Evolutionary conservation across 768 basidiomycete species (phyloP).

Genomic region (Lentinula guzmanii): DNA sequence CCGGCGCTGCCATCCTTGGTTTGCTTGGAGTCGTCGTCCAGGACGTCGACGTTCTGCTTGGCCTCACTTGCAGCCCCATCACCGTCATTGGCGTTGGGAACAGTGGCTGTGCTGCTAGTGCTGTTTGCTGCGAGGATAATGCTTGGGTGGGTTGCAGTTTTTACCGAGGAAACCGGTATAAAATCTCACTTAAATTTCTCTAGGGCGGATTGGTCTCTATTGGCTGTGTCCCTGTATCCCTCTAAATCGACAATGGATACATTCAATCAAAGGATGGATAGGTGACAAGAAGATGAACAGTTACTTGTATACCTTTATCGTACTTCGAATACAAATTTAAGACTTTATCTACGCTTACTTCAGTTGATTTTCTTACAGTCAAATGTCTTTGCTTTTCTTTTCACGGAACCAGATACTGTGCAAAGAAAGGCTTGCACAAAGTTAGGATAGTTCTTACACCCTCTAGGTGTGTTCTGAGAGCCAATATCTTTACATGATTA

Average conservation of each 20-base stretch:
- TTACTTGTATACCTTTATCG: no score
- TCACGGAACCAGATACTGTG: no score
- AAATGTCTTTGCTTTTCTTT: no score
- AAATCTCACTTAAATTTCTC: background rate
- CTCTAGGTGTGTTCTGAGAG: no score
- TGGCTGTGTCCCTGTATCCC: background rate
- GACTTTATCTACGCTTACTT: no score
- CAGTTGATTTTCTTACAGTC: no score
- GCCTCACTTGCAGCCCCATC: slow-evolving; percentile 4
- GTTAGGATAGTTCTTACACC: no score
- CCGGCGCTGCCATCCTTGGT: background rate
- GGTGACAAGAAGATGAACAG: no score
- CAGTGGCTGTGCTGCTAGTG: background rate
- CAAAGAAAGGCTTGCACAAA: no score
- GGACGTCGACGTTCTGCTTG: slow-evolving; percentile 1
- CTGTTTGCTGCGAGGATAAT: slow-evolving; percentile 2
- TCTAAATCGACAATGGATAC: background rate
- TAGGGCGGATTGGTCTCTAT: background rate
- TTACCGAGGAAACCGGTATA: background rate
- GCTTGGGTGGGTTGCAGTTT: background rate
- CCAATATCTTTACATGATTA: no score
- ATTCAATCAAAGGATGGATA: no score
- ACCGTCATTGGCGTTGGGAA: slow-evolving; percentile 5
- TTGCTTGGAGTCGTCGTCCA: slow-evolving; percentile 6
- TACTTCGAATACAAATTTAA: no score